phyloP scores from a whole-genome alignment of 169 alveolate species.

The Hepatocystis sp. region DNA sequence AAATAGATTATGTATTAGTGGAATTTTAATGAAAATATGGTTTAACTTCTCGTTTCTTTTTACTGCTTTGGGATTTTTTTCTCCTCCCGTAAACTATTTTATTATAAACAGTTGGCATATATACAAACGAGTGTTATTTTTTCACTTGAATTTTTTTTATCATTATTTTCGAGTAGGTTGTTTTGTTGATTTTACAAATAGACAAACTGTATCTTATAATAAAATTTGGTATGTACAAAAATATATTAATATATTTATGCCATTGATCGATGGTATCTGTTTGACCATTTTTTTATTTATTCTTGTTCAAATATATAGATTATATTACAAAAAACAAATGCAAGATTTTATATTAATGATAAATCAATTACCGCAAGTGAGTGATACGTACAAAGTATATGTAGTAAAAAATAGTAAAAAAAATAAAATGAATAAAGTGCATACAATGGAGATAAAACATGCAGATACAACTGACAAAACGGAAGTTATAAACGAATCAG shows the following conservation, averaged over 20 bases:
- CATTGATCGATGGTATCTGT: slow-evolving; percentile 30
- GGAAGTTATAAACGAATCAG: slow-evolving; percentile 20
- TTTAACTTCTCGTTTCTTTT: slow-evolving; percentile 49
- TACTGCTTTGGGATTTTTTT: slow-evolving; percentile 58
- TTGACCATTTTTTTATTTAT: slow-evolving; percentile 41
- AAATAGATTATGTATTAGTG: slow-evolving; percentile 54
- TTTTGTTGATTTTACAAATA: slow-evolving; percentile 18
- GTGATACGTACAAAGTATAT: slow-evolving; percentile 8
- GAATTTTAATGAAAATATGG: slow-evolving; percentile 71
- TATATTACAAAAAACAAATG: slow-evolving; percentile 23
- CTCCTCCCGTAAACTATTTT: slow-evolving; percentile 33
- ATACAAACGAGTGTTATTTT: slow-evolving; percentile 29
- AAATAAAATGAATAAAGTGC: slow-evolving; percentile 9
- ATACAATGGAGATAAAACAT: slow-evolving; percentile 1
- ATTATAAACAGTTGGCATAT: slow-evolving; percentile 45
- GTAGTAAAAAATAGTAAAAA: slow-evolving; percentile 9
- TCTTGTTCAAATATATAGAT: slow-evolving; percentile 18
- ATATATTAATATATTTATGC: slow-evolving; percentile 40
- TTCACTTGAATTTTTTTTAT: slow-evolving; percentile 45
- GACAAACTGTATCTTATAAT: slow-evolving; percentile 37
- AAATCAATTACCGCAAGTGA: slow-evolving; percentile 30
- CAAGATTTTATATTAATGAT: slow-evolving; percentile 19
- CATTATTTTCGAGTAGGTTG: slow-evolving; percentile 47
- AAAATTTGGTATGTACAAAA: slow-evolving; percentile 62
- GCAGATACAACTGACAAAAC: neutral